These are phyloP conservation scores for Oleoguttula mirabilis DNA, from an alignment of 495 filamentous ascomycete genomes.

Conservation along the genomic window DNA sequence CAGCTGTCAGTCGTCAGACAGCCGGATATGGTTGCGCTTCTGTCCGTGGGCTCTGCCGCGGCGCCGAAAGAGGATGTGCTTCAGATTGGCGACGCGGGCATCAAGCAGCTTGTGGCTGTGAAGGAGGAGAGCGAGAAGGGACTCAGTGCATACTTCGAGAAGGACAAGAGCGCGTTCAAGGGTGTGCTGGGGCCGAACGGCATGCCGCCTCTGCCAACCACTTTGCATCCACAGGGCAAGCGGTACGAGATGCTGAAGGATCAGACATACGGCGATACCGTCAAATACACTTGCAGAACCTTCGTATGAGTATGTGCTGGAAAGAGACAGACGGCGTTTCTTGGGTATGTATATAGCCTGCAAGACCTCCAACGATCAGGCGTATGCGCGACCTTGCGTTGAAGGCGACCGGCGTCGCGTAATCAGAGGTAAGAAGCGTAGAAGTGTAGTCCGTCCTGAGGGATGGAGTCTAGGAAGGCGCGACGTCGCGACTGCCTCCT, in stretches of 20 bases:
- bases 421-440: not conserved
- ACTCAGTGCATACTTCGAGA: slow-evolving; percentile 59
- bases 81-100: slow-evolving; percentile 71
- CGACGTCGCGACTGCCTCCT: slow-evolving; percentile 8
- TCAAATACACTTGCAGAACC: slow-evolving; percentile 31
- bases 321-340: not conserved
- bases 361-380: not conserved
- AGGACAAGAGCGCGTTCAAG: slow-evolving; percentile 46
- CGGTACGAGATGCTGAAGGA: slow-evolving; percentile 45
- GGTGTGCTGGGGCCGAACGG: slow-evolving; percentile 60
- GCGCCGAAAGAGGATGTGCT: slow-evolving; percentile 62
- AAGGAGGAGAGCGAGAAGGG: slow-evolving; percentile 65
- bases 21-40: slow-evolving; percentile 70
- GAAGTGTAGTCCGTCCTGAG: not conserved
- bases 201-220: slow-evolving; percentile 71
- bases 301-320: slow-evolving; percentile 21
- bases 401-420: no score
- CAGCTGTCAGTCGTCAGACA: slow-evolving; percentile 66
- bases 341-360: not conserved
- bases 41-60: slow-evolving; percentile 74
- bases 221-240: slow-evolving; percentile 43
- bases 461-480: not conserved
- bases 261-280: slow-evolving; percentile 39
- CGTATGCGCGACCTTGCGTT: not conserved
- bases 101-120: slow-evolving; percentile 67